Conservation (phyloP, 495 filamentous ascomycete species). For the Durotheca rogersii region DNA sequence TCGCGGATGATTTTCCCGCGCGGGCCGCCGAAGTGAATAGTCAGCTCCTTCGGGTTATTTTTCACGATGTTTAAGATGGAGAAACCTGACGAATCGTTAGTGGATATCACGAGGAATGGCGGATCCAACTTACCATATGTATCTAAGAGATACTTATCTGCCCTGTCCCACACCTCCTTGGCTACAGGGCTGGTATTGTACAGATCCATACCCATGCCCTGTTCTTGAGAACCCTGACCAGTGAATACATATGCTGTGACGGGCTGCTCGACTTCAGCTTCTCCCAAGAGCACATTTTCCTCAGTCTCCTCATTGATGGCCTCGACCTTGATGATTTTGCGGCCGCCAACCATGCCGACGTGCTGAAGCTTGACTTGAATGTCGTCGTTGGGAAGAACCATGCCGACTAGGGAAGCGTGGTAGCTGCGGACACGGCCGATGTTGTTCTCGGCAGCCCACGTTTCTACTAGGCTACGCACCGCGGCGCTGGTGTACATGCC, state of each 20-base stretch:
- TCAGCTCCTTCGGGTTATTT: constrained; percentile 99
- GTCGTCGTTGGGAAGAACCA: constrained; percentile 96
- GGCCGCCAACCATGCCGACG: constrained; percentile 94
- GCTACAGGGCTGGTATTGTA: constrained; percentile 90
- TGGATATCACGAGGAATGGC: background rate
- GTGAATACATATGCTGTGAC: constrained; percentile 97
- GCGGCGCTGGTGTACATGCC: constrained; percentile 99
- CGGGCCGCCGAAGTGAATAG: constrained; percentile 95
- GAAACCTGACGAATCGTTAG: constrained; percentile 67
- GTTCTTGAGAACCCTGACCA: constrained; percentile 95
- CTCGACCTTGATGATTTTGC: constrained; percentile 99
- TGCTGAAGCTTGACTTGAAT: constrained; percentile 93
- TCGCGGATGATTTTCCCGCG: constrained; percentile 95
- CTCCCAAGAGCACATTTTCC: constrained; percentile 90
- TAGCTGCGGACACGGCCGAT: constrained; percentile 95
- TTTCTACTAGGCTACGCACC: constrained; percentile 96
- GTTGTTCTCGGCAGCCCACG: constrained; percentile 98
- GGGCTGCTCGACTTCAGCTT: constrained; percentile 98
- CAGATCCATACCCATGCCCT: constrained; percentile 99
- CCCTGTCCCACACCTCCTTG: constrained; percentile 96
- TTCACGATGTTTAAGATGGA: constrained; percentile 98
- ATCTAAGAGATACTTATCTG: constrained; percentile 96
- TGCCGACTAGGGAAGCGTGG: constrained; percentile 90
- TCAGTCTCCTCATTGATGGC: constrained; percentile 90
- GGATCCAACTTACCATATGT: constrained; percentile 77